Conservation (phyloP, 306 rosid genomes). For the Rosa multiflora region DNA sequence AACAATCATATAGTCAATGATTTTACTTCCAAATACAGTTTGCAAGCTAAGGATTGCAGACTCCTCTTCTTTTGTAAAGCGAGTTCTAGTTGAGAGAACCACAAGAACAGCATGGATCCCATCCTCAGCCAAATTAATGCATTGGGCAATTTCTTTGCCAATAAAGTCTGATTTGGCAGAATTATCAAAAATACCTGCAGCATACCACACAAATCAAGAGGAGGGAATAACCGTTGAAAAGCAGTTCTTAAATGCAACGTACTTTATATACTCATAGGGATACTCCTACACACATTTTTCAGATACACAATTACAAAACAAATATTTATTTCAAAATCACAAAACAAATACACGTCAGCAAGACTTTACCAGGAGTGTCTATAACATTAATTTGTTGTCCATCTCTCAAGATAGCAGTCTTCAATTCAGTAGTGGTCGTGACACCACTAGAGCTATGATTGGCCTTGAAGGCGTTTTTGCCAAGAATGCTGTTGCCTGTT, state of each 20-base stretch:
- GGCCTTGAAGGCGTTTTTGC: slow-evolving; percentile 64
- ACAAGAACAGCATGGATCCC: slow-evolving; percentile 85
- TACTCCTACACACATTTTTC: neutral
- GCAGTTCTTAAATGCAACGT: neutral
- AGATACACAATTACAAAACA: neutral
- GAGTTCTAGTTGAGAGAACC: slow-evolving; percentile 68
- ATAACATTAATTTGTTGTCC: slow-evolving; percentile 70
- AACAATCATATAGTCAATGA: slow-evolving; percentile 68
- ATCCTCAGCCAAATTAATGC: slow-evolving; percentile 83
- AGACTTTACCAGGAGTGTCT: slow-evolving; percentile 81
- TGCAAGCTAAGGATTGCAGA: slow-evolving; percentile 67
- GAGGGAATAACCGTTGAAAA: neutral
- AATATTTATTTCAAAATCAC: neutral
- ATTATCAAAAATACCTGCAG: slow-evolving; percentile 70
- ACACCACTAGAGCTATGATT: slow-evolving; percentile 53
- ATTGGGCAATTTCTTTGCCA: slow-evolving; percentile 79
- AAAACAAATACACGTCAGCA: neutral
- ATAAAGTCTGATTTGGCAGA: slow-evolving; percentile 58
- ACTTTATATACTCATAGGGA: neutral
- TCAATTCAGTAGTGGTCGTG: slow-evolving; percentile 64
- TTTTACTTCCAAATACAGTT: slow-evolving; percentile 69
- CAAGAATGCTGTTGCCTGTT: slow-evolving; percentile 77
- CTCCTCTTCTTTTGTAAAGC: slow-evolving; percentile 71
- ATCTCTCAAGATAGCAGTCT: slow-evolving; percentile 44
- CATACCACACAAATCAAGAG: slow-evolving; percentile 2